Percentiles rank a stretch among this genome's conserved stretches.
Conservation (phyloP, 2,329 filamentous ascomycete genomes). For the Paecilomyces sp. region DNA sequence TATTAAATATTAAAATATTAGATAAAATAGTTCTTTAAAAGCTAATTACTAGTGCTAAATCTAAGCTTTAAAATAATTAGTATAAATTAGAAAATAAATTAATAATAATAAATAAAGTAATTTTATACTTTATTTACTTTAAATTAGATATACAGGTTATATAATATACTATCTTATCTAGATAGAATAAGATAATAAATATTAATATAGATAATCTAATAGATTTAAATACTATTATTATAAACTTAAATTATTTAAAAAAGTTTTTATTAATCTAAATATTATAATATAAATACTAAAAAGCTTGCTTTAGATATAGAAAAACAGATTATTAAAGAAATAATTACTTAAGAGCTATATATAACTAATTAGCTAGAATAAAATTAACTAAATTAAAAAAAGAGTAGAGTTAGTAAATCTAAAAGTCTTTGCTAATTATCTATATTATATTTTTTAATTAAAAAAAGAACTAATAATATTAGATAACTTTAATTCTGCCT, state of each 20-base stretch:
- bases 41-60: too few species aligned
- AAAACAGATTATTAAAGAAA: background rate
- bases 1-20: background rate
- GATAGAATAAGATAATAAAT: background rate
- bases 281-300: background rate
- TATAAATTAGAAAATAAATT: too few species aligned
- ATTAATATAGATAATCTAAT: background rate
- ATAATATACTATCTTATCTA: background rate
- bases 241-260: background rate
- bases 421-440: background rate
- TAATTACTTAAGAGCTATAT: background rate
- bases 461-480: background rate
- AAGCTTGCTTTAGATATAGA: background rate
- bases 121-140: background rate
- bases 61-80: too few species aligned
- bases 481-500: background rate
- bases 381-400: background rate
- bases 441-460: background rate
- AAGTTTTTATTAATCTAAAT: background rate
- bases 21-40: too few species aligned
- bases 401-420: background rate
- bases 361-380: background rate
- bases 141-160: too few species aligned
- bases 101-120: too few species aligned
- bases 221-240: background rate